Evolutionary conservation across 169 alveolate genomes (phyloP).

Genomic region (Cryptosporidium andersoni): DNA sequence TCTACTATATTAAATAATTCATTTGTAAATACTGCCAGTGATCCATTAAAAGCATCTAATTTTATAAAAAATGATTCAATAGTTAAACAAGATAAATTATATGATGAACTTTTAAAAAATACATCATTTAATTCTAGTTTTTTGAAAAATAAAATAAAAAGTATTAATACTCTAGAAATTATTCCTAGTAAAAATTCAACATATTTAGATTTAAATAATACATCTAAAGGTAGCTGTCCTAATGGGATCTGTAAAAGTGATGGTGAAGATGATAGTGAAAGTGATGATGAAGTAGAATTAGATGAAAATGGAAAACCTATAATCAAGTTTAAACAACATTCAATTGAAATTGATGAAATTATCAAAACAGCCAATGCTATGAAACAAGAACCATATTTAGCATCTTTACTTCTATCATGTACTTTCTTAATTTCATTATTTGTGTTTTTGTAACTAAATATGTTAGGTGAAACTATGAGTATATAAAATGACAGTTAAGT

Average conservation of each 20-base stretch:
- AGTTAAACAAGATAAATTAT: no score
- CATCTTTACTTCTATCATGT: not conserved
- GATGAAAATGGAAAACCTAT: conserved; percentile 9
- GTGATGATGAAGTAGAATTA: conserved; percentile 17
- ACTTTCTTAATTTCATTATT: no score
- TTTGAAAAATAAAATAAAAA: conserved; percentile 26
- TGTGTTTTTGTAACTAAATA: no score
- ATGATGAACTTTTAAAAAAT: no score
- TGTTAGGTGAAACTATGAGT: no score
- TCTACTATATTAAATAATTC: no score
- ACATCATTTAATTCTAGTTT: conserved; percentile 4
- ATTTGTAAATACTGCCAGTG: no score
- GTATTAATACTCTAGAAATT: conserved; percentile 51
- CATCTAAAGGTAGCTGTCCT: conserved; percentile 53
- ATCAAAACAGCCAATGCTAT: not conserved
- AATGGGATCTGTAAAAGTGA: conserved; percentile 70
- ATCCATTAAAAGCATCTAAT: no score
- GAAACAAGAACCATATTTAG: not conserved
- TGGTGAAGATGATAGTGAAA: conserved; percentile 7
- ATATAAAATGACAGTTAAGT: no score
- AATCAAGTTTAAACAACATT: conserved; percentile 10
- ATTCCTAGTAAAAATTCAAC: conserved; percentile 20
- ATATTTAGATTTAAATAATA: conserved; percentile 36
- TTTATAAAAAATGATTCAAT: no score
- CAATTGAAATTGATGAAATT: conserved; percentile 3